Base-by-base conservation (phyloP, 139 green algal genomes). In the Spirogloea muscicola region DNA sequence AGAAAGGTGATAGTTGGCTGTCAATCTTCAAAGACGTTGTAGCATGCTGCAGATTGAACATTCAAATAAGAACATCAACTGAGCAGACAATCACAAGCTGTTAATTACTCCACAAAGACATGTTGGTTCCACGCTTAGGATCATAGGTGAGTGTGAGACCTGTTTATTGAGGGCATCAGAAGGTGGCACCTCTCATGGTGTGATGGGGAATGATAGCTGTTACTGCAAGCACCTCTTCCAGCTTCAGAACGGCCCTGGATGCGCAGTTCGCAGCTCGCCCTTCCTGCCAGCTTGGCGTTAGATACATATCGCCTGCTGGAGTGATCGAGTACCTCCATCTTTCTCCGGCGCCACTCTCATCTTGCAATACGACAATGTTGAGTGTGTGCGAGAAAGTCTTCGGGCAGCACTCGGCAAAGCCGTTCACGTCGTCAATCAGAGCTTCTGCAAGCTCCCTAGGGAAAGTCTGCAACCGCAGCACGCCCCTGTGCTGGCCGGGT, bases 181-280 rank as follows among this genome's bases (percentile, higher is more conserved):
- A n/a, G n/a, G n/a, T n/a, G n/a, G n/a, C 64, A 73, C 64, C 43
- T 33, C 42, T 0, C 64, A 73, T 46, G 16, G 0, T 2, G 9
- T 25, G n/a, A 3, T 65, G 29, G 42, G 62, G 43, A 0, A 1
- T 18, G 42, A 57, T 33, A 21, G 42, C 42, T n/a, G 34, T 18
- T 31, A 73, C 64, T 21, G 34, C 21, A 13, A 73, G 40, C 21
- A 43, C 10, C 40, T 73, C 64, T 31, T 73, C 64, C 64, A 73
- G 64, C 49, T 73, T 73, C 42, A 42, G 34, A 33, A 73, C 64
- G 36, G 64, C 64, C 2, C 42, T 73, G 29, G 43, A 67, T 13
- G 64, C 64, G 1, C 40, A 73, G 0, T 43, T 43, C 5, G 34
- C 42, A 0, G 43, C 31, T 3, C 13, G 10, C 1, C 5, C 64